Percentiles rank a stretch among this genome's conserved stretches.
These are phyloP conservation scores for Lodderomyces theae DNA, from an alignment of 1,139 yeast genomes.

Conservation along the genomic window DNA sequence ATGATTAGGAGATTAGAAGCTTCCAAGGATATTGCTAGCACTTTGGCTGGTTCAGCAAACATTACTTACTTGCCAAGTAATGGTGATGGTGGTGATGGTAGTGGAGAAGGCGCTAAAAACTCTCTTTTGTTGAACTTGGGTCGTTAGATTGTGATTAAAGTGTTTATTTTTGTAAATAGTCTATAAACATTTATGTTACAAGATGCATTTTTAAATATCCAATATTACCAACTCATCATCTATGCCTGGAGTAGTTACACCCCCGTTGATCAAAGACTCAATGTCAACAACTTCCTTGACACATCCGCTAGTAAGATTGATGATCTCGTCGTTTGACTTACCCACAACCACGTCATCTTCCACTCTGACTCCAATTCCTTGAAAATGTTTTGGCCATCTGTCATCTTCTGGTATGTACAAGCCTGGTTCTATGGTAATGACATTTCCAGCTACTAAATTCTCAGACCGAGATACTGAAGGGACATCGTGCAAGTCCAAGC, in stretches of 20 bases:
- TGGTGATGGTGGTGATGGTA: slow-evolving; percentile 27
- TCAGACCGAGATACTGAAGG: slow-evolving; percentile 57
- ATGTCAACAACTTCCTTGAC: slow-evolving; percentile 81
- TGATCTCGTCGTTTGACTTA: slow-evolving; percentile 48
- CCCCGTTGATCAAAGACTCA: slow-evolving; percentile 59
- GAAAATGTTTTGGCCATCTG: slow-evolving; percentile 74
- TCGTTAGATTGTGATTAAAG: too few species aligned
- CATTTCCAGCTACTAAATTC: slow-evolving; percentile 59
- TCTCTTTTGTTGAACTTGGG: slow-evolving; percentile 44
- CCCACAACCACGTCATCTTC: slow-evolving; percentile 92
- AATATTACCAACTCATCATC: slow-evolving; percentile 48
- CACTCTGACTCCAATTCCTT: slow-evolving; percentile 89
- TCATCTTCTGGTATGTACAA: slow-evolving; percentile 72
- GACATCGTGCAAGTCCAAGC: slow-evolving; percentile 88
- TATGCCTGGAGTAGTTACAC: slow-evolving; percentile 48
- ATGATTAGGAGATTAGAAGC: slow-evolving; percentile 96
- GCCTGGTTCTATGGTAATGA: slow-evolving; percentile 93
- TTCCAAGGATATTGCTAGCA: slow-evolving; percentile 88
- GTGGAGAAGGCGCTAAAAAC: slow-evolving; percentile 29
- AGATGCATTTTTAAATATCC: slow-evolving; percentile 26
- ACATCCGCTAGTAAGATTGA: slow-evolving; percentile 71
- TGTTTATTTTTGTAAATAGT: slow-evolving; percentile 1
- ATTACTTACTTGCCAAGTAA: slow-evolving; percentile 87
- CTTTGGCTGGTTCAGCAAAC: slow-evolving; percentile 79
- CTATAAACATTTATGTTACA: neutral